A percentile compares a stretch with the other conserved stretches of the same genome.
These are phyloP conservation scores for Aspergillus floridensis DNA, from an alignment of 2,329 filamentous ascomycete species.

Conservation along the genomic window DNA sequence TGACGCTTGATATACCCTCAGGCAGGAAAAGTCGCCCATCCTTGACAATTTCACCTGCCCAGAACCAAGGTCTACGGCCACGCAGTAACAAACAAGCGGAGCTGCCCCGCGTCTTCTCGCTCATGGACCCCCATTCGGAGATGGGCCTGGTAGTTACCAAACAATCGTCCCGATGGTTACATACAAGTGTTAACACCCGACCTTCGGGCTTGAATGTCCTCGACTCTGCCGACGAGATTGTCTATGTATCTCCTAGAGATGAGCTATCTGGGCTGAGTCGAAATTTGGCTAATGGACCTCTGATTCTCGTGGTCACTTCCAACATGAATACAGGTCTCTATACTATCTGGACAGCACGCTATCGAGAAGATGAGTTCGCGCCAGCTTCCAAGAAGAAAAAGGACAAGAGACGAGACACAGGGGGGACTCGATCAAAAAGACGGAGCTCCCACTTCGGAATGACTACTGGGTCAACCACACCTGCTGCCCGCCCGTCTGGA, in stretches of 20 bases:
- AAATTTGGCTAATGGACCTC: conserved; percentile 45
- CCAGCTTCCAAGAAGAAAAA: conserved; percentile 43
- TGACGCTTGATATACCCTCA: conserved; percentile 34
- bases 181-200: conserved; percentile 26
- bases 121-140: conserved; percentile 83
- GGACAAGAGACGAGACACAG: conserved; percentile 51
- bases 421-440: conserved; percentile 64
- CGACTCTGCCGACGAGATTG: conserved; percentile 73
- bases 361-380: conserved; percentile 64
- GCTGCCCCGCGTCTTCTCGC: conserved; percentile 67
- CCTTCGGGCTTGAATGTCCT: conserved; percentile 56
- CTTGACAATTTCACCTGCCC: conserved; percentile 50
- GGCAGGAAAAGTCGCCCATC: conserved; percentile 46
- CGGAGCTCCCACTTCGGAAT: conserved; percentile 63
- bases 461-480: conserved; percentile 71
- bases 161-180: conserved; percentile 33
- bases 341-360: conserved; percentile 80
- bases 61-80: conserved; percentile 56
- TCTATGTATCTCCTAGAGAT: conserved; percentile 75
- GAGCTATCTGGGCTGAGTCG: conserved; percentile 31
- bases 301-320: conserved; percentile 76
- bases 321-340: conserved; percentile 75
- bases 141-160: conserved; percentile 74
- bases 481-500: conserved; percentile 62
- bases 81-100: conserved; percentile 56